Evolutionary conservation across 2,329 filamentous ascomycete genomes (phyloP), one percentile per base, ranked within the genome.

Genomic region (Fusarium sp.): DNA sequence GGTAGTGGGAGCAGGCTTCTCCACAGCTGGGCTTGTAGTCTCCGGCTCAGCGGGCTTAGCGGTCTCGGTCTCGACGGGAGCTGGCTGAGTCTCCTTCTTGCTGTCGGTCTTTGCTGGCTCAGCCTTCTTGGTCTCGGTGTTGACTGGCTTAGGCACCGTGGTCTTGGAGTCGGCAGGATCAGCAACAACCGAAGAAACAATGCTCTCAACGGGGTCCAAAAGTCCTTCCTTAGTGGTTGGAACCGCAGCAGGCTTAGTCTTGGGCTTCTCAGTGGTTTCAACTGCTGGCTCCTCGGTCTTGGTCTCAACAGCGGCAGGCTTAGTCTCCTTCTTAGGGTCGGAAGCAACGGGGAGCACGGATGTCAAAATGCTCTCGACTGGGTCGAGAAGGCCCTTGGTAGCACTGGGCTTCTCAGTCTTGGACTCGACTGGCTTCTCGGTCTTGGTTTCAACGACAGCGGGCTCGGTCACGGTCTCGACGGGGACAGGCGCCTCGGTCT

Each of bases 151-250:
- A 12, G 73, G 57, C 16, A 52, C 43, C 4, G 53, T 69, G 10
- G 70, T 72, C 59, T 74, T 52, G 3, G 70, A 64, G 18, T 65
- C 42, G 19, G 32, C 62, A 7, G 74, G 52, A 8, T 62, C 64
- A 12, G 74, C 64, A 23, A 71, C 46, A 25, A 67, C 23, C 5
- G 71, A 71, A 53, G 57, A 71, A 11, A 77, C 19, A 32, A 75
- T 47, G 33, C 67, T 77, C 47, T 74, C 54, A 16, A 76, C 58
- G 3, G 77, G 73, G 19, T 75, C 71, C n/a, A 75, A 25, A 15
- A 78, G 28, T n/a, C 64, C 74, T 25, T 64, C 46, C n/a, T 71
- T 66, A 4, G 69, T 60, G 7, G 75, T 60, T 15, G 64, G 53
- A 12, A 52, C 59, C 16, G 52, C 42, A 15, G 43, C 52, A 11